Base-by-base conservation (phyloP, 129 eudicot species). In the Artemisia tridentata region DNA sequence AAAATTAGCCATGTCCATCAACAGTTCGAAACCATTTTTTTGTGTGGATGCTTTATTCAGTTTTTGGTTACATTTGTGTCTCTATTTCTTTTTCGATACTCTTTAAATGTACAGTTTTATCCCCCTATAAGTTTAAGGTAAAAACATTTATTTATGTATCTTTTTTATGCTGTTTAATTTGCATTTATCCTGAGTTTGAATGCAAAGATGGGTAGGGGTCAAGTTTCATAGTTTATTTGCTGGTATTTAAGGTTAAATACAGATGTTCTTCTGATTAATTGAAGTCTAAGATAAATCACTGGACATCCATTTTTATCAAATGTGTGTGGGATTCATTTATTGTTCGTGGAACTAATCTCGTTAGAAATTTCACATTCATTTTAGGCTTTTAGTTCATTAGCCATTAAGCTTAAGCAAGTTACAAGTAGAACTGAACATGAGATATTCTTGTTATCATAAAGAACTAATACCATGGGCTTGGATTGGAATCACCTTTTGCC, bases 401-500 rank as follows among this genome's bases (percentile, higher is more conserved):
- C 45, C 45, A 38, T 38, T 51, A 15, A 51, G 8, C 7, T 51
- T 51, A 38, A 15, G 56, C 56, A 51, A 51, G n/a, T n/a, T n/a
- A n/a, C n/a, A n/a, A n/a, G 56, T 51, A 3, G 56, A 73, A 63
- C 50, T 29, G 34, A 19, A 65, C 16, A 45, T 3, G 11, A 45
- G 68, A 23, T 7, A 21, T 38, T 10, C 4, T 16, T 56, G 31
- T 7, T 18, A 66, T 50, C 60, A 67, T 67, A 51, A 67, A 50
- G 59, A 71, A 71, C 11, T 21, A 54, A 75, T 38, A 47, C 80
- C 74, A 76, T 31, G 52, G 69, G 68, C 51, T n/a, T 34, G 34
- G 71, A 76, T n/a, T 34, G 34, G 71, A 76, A 69, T 76, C 52
- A 34, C 63, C 53, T 61, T 59, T 76, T 49, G 14, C 68, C 72